A percentile compares a stretch with the other conserved stretches of the same genome.
Evolutionary conservation across 306 rosid species (phyloP).

Genomic region (Quercus agrifolia): DNA sequence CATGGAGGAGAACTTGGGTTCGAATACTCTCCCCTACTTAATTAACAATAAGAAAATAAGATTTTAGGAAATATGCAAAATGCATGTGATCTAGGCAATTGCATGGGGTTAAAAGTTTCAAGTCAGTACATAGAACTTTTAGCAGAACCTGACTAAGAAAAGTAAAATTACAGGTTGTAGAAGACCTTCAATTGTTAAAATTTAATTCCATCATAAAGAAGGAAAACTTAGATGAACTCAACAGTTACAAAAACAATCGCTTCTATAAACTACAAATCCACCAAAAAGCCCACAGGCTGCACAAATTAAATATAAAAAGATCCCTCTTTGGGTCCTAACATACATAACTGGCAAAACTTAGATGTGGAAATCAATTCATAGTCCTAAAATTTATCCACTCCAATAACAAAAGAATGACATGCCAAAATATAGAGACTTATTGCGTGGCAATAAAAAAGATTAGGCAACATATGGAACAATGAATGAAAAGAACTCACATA

Average conservation of each 20-base stretch:
- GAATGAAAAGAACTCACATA: constrained; percentile 42
- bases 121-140: too few relatives aligned
- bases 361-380: not conserved
- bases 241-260: too few relatives aligned
- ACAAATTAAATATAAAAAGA: not conserved
- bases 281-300: not conserved
- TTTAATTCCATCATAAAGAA: too few relatives aligned
- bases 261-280: not conserved
- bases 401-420: not conserved
- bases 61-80: too few relatives aligned
- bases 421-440: not conserved
- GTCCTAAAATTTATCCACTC: not conserved
- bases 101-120: too few relatives aligned
- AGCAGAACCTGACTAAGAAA: too few relatives aligned
- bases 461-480: not conserved
- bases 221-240: too few relatives aligned
- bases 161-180: too few relatives aligned
- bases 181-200: too few relatives aligned
- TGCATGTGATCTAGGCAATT: too few relatives aligned
- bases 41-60: too few relatives aligned
- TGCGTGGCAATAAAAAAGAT: not conserved
- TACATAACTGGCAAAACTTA: not conserved
- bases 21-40: too few relatives aligned
- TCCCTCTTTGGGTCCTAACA: not conserved
- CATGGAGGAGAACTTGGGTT: not conserved